phyloP scores from a whole-genome alignment of 768 basidiomycete species.

The Panaeolus cyanescens region DNA sequence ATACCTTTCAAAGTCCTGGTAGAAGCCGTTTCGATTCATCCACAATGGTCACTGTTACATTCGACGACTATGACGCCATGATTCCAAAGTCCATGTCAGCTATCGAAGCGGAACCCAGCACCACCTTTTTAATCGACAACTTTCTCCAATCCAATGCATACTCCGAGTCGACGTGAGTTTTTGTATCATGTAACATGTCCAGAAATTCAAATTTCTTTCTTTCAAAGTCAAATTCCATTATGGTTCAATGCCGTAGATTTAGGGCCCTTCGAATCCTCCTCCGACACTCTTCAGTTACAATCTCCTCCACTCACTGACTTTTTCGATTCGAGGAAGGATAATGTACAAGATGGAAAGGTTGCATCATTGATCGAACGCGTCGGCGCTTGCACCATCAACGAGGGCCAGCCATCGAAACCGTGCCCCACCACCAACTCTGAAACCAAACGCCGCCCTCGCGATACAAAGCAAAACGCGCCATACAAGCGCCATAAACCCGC shows the following conservation, averaged over 20 bases:
- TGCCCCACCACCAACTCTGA: too few relatives aligned
- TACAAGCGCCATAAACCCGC: not conserved
- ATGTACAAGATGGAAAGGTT: not conserved
- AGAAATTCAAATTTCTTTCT: too few relatives aligned
- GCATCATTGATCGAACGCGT: not conserved
- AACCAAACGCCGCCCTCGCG: not conserved
- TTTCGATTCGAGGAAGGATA: not conserved
- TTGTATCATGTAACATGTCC: too few relatives aligned
- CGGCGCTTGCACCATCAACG: not conserved
- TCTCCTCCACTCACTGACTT: not conserved
- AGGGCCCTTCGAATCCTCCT: not conserved
- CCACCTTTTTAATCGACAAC: not conserved
- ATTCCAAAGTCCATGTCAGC: not conserved
- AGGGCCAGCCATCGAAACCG: not conserved
- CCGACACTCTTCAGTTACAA: not conserved
- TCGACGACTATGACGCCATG: not conserved
- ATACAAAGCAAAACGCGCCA: not conserved
- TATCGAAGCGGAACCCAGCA: too few relatives aligned
- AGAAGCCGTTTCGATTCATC: too few relatives aligned
- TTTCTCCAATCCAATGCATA: not conserved
- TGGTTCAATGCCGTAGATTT: not conserved
- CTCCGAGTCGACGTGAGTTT: not conserved
- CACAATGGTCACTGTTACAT: too few relatives aligned
- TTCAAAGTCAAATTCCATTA: not conserved
- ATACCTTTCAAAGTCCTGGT: too few relatives aligned